These are phyloP conservation scores for Lentinula aciculospora DNA, from an alignment of 768 basidiomycete genomes.

Conservation along the genomic window DNA sequence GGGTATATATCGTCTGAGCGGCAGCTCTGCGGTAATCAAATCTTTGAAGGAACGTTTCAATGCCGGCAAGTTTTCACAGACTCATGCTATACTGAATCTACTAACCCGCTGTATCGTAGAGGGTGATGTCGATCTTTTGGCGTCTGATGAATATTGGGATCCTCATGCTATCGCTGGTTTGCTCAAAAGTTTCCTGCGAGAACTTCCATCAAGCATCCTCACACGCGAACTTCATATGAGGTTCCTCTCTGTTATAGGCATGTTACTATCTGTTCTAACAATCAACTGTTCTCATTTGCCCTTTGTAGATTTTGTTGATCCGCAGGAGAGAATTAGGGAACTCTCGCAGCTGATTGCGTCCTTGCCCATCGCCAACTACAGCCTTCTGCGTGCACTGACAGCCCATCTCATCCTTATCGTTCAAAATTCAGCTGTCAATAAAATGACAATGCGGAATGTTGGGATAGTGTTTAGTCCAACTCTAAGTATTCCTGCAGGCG, in stretches of 20 bases:
- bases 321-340: slow-evolving; percentile 84
- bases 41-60: slow-evolving; percentile 91
- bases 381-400: slow-evolving; percentile 86
- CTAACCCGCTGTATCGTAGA: slow-evolving; percentile 40
- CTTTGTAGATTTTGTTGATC: slow-evolving; percentile 75
- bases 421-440: slow-evolving; percentile 84
- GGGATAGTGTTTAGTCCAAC: slow-evolving; percentile 99
- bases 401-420: slow-evolving; percentile 95
- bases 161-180: slow-evolving; percentile 96
- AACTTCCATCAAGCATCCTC: slow-evolving; percentile 87
- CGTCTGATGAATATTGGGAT: slow-evolving; percentile 91
- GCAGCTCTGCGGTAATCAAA: slow-evolving; percentile 94
- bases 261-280: slow-evolving; percentile 23
- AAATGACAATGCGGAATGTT: slow-evolving; percentile 98
- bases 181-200: slow-evolving; percentile 89
- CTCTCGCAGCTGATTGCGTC: slow-evolving; percentile 81
- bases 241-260: slow-evolving; percentile 92
- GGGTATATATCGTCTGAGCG: slow-evolving; percentile 94
- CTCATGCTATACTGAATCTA: slow-evolving; percentile 5
- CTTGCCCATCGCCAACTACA: slow-evolving; percentile 90
- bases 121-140: slow-evolving; percentile 91
- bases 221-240: slow-evolving; percentile 87
- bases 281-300: slow-evolving; percentile 5
- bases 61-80: slow-evolving; percentile 47
- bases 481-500: slow-evolving; percentile 94